Conservation (phyloP, 495 filamentous ascomycete species). For the Acidomyces sp. region DNA sequence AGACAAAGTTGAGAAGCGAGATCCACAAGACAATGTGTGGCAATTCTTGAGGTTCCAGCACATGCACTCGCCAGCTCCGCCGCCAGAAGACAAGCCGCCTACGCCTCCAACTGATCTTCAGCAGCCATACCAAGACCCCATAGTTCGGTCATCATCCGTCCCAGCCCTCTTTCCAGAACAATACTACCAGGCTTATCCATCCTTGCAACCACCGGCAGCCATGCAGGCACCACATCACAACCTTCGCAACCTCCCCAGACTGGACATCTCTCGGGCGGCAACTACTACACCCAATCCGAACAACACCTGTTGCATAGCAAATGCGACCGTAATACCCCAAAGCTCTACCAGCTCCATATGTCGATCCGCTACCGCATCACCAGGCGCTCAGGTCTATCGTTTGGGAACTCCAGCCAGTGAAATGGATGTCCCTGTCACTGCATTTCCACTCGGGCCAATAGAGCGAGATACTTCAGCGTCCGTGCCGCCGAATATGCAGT, state of each 20-base stretch:
- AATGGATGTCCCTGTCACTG: slow-evolving; percentile 76
- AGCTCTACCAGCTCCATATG: slow-evolving; percentile 24
- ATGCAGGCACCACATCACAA: slow-evolving; percentile 21
- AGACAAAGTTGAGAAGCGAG: slow-evolving; percentile 48
- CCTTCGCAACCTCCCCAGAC: slow-evolving; percentile 27
- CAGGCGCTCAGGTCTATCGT: slow-evolving; percentile 42
- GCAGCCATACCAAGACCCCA: slow-evolving; percentile 12
- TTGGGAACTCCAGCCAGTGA: slow-evolving; percentile 75
- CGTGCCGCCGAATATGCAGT: slow-evolving; percentile 84
- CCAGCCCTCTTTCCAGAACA: slow-evolving; percentile 29
- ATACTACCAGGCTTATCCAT: slow-evolving; percentile 17
- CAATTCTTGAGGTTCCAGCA: slow-evolving; percentile 76
- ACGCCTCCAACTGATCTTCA: slow-evolving; percentile 13
- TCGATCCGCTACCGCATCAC: slow-evolving; percentile 28
- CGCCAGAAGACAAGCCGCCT: slow-evolving; percentile 22
- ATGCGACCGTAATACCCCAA: slow-evolving; percentile 13
- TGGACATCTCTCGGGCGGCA: slow-evolving; percentile 28
- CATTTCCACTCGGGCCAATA: slow-evolving; percentile 54
- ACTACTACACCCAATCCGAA: slow-evolving; percentile 19
- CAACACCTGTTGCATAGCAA: too few species aligned
- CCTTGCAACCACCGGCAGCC: slow-evolving; percentile 20
- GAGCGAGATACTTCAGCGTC: slow-evolving; percentile 67
- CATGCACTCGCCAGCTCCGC: slow-evolving; percentile 32
- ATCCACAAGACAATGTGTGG: slow-evolving; percentile 83
- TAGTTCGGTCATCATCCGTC: slow-evolving; percentile 22